Percentiles rank a stretch among this genome's conserved stretches.
phyloP scores from a whole-genome alignment of 1,284 basidiomycete genomes.

The Marasmius oreades region DNA sequence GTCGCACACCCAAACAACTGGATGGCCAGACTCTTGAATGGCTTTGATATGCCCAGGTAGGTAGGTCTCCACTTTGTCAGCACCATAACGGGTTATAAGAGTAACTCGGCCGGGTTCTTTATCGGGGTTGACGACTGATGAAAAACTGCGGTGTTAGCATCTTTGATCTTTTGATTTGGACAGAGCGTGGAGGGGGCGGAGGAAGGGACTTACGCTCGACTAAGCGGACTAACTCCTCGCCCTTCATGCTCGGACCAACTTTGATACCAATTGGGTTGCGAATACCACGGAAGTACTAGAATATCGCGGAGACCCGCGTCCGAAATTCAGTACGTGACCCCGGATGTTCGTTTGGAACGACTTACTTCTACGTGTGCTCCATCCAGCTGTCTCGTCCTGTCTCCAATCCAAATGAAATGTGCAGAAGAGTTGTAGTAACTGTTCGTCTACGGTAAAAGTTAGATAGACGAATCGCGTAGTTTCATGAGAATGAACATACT shows the following conservation, averaged over 20 bases:
- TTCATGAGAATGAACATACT: background rate
- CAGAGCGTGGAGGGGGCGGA: conserved; percentile 1
- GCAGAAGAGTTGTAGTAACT: conserved; percentile 85
- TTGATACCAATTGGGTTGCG: conserved; percentile 97
- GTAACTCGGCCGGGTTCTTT: conserved; percentile 84
- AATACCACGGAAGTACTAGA: conserved; percentile 87
- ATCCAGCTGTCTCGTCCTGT: conserved; percentile 90
- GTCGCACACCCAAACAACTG: conserved; percentile 93
- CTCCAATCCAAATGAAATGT: conserved; percentile 97
- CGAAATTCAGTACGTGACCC: background rate
- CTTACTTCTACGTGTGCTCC: conserved; percentile 81
- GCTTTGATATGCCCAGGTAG: conserved; percentile 83
- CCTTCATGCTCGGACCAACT: conserved; percentile 85
- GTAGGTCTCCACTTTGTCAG: conserved; percentile 74
- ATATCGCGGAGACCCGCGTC: background rate
- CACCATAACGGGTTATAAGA: conserved; percentile 92
- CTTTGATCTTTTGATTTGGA: conserved; percentile 1
- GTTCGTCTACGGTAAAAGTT: conserved; percentile 19
- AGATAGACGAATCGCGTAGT: too few species aligned
- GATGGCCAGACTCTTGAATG: conserved; percentile 79
- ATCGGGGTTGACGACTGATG: conserved; percentile 80
- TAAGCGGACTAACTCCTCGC: conserved; percentile 78
- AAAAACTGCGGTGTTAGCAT: background rate
- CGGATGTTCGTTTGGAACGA: background rate
- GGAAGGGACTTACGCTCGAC: conserved; percentile 66